phyloP scores from a whole-genome alignment of 2,329 filamentous ascomycete species.

The Exserohilum rostratum region DNA sequence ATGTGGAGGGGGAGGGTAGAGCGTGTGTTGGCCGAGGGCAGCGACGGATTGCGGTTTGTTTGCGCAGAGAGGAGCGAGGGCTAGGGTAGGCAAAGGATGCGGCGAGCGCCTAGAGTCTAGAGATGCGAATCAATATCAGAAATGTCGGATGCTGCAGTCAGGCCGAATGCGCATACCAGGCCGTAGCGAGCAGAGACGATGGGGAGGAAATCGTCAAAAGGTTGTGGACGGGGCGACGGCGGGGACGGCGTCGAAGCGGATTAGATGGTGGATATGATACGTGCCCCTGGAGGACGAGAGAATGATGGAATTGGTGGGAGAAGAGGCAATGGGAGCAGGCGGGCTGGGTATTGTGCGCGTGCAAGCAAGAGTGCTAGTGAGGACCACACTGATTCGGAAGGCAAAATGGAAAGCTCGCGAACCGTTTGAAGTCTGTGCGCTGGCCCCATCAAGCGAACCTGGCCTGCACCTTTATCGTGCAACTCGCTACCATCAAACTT shows the following conservation, averaged over 20 bases:
- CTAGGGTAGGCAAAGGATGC: constrained; percentile 10
- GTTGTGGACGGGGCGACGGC: constrained; percentile 4
- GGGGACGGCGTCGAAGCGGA: constrained; percentile 13
- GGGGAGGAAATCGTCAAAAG: constrained; percentile 16
- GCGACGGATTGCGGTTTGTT: constrained; percentile 7
- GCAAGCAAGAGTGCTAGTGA: constrained; percentile 19
- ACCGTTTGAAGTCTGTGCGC: constrained; percentile 14
- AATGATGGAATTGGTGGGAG: constrained; percentile 15
- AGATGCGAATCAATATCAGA: constrained; percentile 3
- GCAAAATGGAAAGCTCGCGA: constrained; percentile 23
- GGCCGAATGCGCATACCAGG: constrained; percentile 21
- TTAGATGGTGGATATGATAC: constrained; percentile 25
- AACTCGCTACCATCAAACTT: not conserved
- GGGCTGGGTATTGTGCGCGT: constrained; percentile 15
- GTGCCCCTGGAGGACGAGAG: constrained; percentile 17
- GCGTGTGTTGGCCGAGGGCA: constrained; percentile 11
- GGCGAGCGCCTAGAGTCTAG: constrained; percentile 10
- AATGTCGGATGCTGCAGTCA: not conserved
- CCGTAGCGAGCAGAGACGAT: constrained; percentile 14
- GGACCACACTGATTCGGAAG: constrained; percentile 16
- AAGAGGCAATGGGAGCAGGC: constrained; percentile 9
- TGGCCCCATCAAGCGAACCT: constrained; percentile 20
- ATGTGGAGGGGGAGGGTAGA: constrained; percentile 15
- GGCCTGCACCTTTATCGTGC: constrained; percentile 1
- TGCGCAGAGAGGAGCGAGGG: constrained; percentile 10